A percentile compares a stretch with the other conserved stretches of the same genome.
phyloP scores from a whole-genome alignment of 2,329 filamentous ascomycete genomes.

The Beauveria asiatica region DNA sequence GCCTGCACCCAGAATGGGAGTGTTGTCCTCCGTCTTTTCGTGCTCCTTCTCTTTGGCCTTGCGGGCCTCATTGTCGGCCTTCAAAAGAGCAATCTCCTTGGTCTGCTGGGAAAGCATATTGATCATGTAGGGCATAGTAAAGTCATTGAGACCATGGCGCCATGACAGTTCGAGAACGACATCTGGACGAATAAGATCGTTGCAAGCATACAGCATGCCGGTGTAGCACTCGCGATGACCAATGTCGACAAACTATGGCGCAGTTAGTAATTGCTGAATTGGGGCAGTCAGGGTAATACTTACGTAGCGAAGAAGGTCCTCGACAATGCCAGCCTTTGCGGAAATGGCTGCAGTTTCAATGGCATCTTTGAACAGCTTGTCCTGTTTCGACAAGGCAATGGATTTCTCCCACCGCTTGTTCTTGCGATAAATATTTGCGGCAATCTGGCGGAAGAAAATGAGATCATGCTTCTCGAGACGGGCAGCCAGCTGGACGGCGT shows the following conservation, averaged over 20 bases:
- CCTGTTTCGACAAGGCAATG: slow-evolving; percentile 93
- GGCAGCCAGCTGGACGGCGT: slow-evolving; percentile 83
- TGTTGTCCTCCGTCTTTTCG: slow-evolving; percentile 85
- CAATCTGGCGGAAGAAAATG: slow-evolving; percentile 98
- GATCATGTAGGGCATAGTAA: slow-evolving; percentile 99
- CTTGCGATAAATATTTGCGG: slow-evolving; percentile 97
- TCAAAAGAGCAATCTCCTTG: slow-evolving; percentile 71
- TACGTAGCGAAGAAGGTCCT: slow-evolving; percentile 94
- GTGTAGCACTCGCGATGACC: slow-evolving; percentile 98
- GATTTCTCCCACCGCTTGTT: slow-evolving; percentile 99
- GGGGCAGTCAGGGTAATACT: slow-evolving; percentile 36
- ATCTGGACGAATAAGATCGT: slow-evolving; percentile 90
- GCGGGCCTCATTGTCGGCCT: slow-evolving; percentile 93
- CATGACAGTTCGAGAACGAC: slow-evolving; percentile 93
- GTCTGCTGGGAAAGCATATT: slow-evolving; percentile 92
- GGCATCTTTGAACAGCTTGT: slow-evolving; percentile 98
- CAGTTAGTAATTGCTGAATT: slow-evolving; percentile 23
- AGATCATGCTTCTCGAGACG: slow-evolving; percentile 95
- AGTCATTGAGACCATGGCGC: slow-evolving; percentile 90
- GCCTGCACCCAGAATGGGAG: slow-evolving; percentile 80
- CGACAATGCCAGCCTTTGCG: slow-evolving; percentile 81
- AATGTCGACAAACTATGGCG: slow-evolving; percentile 85
- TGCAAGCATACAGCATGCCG: slow-evolving; percentile 98
- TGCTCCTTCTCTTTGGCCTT: slow-evolving; percentile 64
- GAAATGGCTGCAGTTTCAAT: slow-evolving; percentile 96